Base-by-base conservation (phyloP, 179 eudicot genomes). In the Spinacia oleracea region DNA sequence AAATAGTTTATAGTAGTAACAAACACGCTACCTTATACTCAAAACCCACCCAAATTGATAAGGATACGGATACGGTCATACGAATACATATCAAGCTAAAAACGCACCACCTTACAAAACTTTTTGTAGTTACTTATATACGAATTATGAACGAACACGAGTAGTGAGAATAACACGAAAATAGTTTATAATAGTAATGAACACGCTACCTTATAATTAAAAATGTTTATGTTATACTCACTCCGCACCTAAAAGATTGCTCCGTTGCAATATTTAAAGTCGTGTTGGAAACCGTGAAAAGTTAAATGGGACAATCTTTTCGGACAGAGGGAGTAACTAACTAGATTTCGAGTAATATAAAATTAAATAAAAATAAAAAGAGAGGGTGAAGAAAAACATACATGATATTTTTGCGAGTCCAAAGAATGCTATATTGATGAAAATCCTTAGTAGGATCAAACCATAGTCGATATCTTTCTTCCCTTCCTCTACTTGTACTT, bases 401-500 rank as follows among this genome's bases (percentile, higher is more conserved):
- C 97, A 89, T 87, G 81, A 91, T 89, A 59, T 70, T 76, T 32
- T 79, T 83, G 75, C 86, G 86, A 46, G 90, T 91, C 97, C 97
- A 91, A 45, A 91, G 91, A 79, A 91, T 89, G 85, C 90, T 89
- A 78, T 91, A 91, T 25, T 88, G 86, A 74, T 91, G 97, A 64
- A 87, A 91, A 32, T 87, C 90, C 63, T 83, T 74, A 21, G 91
- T 82, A 1, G 97, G 96, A 75, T 91, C 96, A 60, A 90, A 91
- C 96, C 96, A 91, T 11, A 91, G 70, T n/a, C 82, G 79, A 75
- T 91, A 91, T 74, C 96, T 80, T 78, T 91, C 96, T 64, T 91
- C 96, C 29, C 96, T 85, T 10, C 96, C 96, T 0, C 92, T 89
- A 51, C 67, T 81, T 0, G 91, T 87, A 79, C 96, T 91, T 2